These are phyloP conservation scores for Arachnopeziza araneosa DNA, from an alignment of 2,329 filamentous ascomycete genomes.

Conservation along the genomic window DNA sequence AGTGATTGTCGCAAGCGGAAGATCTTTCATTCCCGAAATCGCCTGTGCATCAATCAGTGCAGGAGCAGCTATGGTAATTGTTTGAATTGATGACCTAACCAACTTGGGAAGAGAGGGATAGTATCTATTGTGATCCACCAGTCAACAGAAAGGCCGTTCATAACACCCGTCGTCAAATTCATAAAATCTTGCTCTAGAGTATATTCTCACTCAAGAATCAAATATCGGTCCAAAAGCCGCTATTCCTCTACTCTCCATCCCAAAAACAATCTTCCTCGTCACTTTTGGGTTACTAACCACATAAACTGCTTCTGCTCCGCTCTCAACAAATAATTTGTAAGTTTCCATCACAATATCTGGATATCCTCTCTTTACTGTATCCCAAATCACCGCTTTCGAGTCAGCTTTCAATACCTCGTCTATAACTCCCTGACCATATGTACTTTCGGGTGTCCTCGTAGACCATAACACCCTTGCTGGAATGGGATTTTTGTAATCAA, in stretches of 20 bases:
- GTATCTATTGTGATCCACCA: too few relatives aligned
- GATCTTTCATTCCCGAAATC: too few relatives aligned
- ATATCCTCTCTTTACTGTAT: conserved; percentile 30
- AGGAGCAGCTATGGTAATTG: too few relatives aligned
- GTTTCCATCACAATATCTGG: conserved; percentile 31
- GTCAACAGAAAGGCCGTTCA: too few relatives aligned
- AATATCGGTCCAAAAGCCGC: conserved; percentile 33
- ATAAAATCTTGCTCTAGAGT: not conserved
- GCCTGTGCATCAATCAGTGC: too few relatives aligned
- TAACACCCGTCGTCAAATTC: too few relatives aligned
- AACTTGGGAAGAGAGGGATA: too few relatives aligned
- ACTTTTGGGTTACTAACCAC: conserved; percentile 34
- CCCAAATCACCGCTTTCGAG: conserved; percentile 29
- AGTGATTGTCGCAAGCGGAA: too few relatives aligned
- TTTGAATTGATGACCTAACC: too few relatives aligned
- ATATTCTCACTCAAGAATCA: conserved; percentile 22
- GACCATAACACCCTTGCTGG: conserved; percentile 31
- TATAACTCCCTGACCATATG: conserved; percentile 30
- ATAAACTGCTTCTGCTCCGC: conserved; percentile 32
- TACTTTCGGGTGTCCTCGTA: conserved; percentile 29
- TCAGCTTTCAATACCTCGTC: conserved; percentile 29
- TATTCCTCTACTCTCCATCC: conserved; percentile 32
- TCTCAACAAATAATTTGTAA: conserved; percentile 26
- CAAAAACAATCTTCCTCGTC: conserved; percentile 34
- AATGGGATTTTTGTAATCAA: conserved; percentile 19